phyloP scores from a whole-genome alignment of 495 filamentous ascomycete species.

The Penicillium silybi region DNA sequence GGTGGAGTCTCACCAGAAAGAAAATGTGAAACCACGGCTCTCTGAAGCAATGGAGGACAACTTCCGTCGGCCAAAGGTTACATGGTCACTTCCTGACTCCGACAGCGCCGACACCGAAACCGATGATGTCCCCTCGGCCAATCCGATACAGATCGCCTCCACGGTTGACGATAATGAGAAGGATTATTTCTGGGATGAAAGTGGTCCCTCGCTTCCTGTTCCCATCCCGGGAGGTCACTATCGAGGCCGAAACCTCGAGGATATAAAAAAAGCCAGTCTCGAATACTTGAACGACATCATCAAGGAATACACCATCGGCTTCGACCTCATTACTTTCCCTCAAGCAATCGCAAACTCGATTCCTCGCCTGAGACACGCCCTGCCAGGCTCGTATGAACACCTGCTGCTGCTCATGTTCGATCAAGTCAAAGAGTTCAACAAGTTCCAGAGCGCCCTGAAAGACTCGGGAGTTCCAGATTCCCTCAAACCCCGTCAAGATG shows the following conservation, averaged over 20 bases:
- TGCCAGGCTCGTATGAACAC: constrained; percentile 24
- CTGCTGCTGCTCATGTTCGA: constrained; percentile 19
- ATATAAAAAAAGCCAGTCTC: neutral
- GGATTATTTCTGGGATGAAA: neutral
- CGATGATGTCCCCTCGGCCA: neutral
- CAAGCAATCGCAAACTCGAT: constrained; percentile 5
- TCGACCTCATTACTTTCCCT: constrained; percentile 17
- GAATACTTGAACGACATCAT: neutral
- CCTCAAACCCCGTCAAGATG: neutral
- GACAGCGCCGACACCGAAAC: neutral
- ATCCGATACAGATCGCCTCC: neutral
- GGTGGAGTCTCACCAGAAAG: neutral
- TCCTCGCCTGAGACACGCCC: constrained; percentile 5
- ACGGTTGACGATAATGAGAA: neutral
- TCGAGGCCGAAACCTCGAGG: neutral
- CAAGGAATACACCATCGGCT: constrained; percentile 17
- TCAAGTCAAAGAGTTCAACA: neutral
- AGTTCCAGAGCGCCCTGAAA: neutral
- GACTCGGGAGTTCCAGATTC: neutral
- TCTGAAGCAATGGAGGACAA: neutral
- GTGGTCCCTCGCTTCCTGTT: neutral
- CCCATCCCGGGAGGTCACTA: neutral
- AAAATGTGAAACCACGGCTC: neutral
- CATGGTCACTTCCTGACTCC: neutral
- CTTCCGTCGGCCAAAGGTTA: neutral